Conservation (phyloP, 2,329 filamentous ascomycete species). For the Fonsecaea multimorphosa region DNA sequence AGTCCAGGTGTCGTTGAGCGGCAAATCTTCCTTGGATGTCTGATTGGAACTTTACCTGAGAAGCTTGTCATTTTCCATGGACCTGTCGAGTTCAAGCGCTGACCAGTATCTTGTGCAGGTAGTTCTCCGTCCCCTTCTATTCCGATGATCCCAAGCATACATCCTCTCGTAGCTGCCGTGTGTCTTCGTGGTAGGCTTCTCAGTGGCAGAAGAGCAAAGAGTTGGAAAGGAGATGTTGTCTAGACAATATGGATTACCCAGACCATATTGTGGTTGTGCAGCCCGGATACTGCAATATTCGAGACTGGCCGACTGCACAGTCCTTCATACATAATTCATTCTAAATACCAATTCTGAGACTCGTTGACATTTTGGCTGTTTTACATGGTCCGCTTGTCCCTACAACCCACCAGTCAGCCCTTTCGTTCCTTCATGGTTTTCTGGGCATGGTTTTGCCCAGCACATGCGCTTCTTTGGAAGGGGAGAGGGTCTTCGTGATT, state of each 20-base stretch:
- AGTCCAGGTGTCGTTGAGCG: slow-evolving; percentile 56
- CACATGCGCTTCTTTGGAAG: neutral
- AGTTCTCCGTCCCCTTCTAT: neutral
- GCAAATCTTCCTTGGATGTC: slow-evolving; percentile 60
- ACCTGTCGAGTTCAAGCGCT: slow-evolving; percentile 9
- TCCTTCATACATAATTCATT: neutral
- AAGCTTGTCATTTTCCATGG: slow-evolving; percentile 3
- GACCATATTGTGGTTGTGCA: neutral
- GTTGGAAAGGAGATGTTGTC: neutral
- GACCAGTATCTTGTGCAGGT: slow-evolving; percentile 21
- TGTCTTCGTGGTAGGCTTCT: neutral
- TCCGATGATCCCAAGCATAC: neutral
- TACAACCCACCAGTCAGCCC: neutral
- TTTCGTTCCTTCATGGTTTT: neutral
- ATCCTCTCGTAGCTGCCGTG: neutral
- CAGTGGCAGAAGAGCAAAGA: neutral
- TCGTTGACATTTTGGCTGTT: neutral
- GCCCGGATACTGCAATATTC: neutral
- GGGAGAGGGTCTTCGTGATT: neutral
- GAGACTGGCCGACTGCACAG: neutral
- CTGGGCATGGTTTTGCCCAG: neutral
- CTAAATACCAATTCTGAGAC: neutral
- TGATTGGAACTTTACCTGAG: slow-evolving; percentile 44
- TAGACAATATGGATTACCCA: neutral
- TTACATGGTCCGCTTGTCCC: neutral